Evolutionary conservation across 108 stramenopile genomes (phyloP), one percentile per base, ranked within the genome.

Genomic region (Cyclotella sp.): DNA sequence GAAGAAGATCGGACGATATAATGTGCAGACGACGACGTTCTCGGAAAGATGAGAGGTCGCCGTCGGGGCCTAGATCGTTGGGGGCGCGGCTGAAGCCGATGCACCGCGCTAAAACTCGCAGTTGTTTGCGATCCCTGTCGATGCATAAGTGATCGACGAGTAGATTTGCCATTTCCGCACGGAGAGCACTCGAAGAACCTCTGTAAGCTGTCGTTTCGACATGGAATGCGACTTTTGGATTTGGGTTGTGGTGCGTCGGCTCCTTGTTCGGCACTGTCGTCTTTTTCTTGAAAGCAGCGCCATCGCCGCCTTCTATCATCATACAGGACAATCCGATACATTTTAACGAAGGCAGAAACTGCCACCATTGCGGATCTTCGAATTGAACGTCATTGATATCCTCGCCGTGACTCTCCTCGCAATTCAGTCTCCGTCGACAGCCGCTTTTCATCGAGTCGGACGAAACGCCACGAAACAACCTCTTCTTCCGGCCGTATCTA

Each of bases 321-420:
- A 91, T 74, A 45, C 89, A 85, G 9, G 87, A 89, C 22, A 97
- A 73, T 7, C 97, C 97, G 51, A 97, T 90, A 52, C 91, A 93
- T 78, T 97, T 97, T 52, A 97, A 76, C 13, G 88, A 86, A 11
- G 95, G 94, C 14, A 97, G 68, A 72, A 85, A 86, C 53, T 93
- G 84, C 93, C 93, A 96, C 95, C 95, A 97, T 11, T 73, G 46
- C 0, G 97, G 95, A 66, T 97, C 95, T 75, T 97, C 97, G 59
- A 97, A 97, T 73, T 93, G 90, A 72, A 96, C 91, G 61, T 96
- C 90, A 42, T 57, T 46, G 15, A 69, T 72, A n/a, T 63, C 52
- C n/a, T 76, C 58, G 16, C 57, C 74, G 21, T 69, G 63, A 11
- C 24, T 54, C 27, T 42, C n/a, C 18, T 42, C 54, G 41, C 14